These are phyloP conservation scores for Kokia cookei DNA, from an alignment of 441 rosid genomes.

Conservation along the genomic window DNA sequence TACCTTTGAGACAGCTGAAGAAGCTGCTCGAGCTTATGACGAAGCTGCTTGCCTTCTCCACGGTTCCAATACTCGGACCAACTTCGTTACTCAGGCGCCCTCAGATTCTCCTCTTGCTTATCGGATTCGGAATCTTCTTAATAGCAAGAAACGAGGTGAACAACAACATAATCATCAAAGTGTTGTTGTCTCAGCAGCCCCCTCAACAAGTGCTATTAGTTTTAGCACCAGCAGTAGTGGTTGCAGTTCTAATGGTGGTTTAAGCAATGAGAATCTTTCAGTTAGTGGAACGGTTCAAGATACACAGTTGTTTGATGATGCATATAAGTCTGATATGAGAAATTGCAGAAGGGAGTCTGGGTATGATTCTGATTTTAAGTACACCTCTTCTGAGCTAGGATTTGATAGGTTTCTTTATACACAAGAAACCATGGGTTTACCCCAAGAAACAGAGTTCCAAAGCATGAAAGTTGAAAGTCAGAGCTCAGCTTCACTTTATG, in stretches of 20 bases:
- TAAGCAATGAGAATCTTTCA: conserved; percentile 3
- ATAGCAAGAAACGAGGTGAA: conserved; percentile 32
- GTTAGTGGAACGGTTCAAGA: conserved; percentile 17
- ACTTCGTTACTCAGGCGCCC: conserved; percentile 49
- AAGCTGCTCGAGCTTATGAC: conserved; percentile 71
- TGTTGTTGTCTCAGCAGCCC: conserved; percentile 15
- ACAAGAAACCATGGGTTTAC: conserved; percentile 33
- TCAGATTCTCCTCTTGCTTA: conserved; percentile 59
- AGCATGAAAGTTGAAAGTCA: conserved; percentile 68
- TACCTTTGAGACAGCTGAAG: conserved; percentile 63
- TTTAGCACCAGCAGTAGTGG: not conserved
- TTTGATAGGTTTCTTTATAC: conserved; percentile 40
- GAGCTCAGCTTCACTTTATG: conserved; percentile 62
- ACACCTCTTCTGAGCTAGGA: conserved; percentile 17
- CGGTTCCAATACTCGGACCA: conserved; percentile 68
- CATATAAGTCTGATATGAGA: conserved; percentile 56
- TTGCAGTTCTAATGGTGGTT: conserved; percentile 4
- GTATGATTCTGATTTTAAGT: conserved; percentile 21
- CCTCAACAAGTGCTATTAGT: not conserved
- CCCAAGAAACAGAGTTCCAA: conserved; percentile 45
- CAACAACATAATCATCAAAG: not conserved
- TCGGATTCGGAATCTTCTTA: conserved; percentile 49
- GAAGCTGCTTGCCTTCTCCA: conserved; percentile 83
- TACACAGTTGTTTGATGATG: conserved; percentile 30
- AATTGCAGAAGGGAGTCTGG: conserved; percentile 14